Percentiles rank a stretch among this genome's conserved stretches.
phyloP scores from a whole-genome alignment of 2,329 filamentous ascomycete genomes.

The Hypomyces perniciosus region DNA sequence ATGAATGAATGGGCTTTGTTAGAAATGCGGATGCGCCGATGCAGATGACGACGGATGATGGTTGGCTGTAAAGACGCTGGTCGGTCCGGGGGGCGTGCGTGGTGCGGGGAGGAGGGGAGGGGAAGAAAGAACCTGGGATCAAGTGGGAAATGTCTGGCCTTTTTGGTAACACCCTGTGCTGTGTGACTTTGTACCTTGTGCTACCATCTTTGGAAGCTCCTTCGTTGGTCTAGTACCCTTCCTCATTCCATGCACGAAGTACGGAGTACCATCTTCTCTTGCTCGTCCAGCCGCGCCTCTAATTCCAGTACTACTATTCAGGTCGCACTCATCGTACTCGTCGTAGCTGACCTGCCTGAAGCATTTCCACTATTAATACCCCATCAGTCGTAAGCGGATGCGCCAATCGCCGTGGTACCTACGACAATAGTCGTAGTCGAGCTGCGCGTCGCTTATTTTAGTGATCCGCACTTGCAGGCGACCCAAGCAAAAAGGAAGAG shows the following conservation, averaged over 20 bases:
- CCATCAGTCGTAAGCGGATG: neutral
- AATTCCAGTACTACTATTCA: too few species aligned
- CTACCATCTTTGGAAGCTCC: too few species aligned
- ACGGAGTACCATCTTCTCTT: too few species aligned
- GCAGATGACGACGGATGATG: slow-evolving; percentile 30
- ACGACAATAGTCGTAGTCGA: slow-evolving; percentile 1
- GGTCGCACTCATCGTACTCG: too few species aligned
- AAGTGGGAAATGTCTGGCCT: too few species aligned
- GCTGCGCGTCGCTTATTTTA: slow-evolving; percentile 12
- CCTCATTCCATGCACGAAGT: too few species aligned
- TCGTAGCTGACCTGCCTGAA: slow-evolving; percentile 6
- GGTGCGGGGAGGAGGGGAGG: neutral
- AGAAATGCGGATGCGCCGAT: slow-evolving; percentile 21
- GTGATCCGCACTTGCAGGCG: slow-evolving; percentile 5
- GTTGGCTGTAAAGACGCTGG: slow-evolving; percentile 28
- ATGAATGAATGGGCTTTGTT: slow-evolving; percentile 1
- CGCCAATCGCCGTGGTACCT: neutral
- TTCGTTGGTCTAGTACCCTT: too few species aligned
- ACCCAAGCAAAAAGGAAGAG: neutral
- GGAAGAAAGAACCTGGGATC: neutral
- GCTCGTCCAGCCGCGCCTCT: too few species aligned
- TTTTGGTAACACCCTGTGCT: too few species aligned
- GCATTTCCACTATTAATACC: neutral
- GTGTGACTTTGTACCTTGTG: too few species aligned
- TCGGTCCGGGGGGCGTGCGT: slow-evolving; percentile 4